Evolutionary conservation across 2,329 filamentous ascomycete genomes (phyloP).

Genomic region (Talaromyces marneffei): DNA sequence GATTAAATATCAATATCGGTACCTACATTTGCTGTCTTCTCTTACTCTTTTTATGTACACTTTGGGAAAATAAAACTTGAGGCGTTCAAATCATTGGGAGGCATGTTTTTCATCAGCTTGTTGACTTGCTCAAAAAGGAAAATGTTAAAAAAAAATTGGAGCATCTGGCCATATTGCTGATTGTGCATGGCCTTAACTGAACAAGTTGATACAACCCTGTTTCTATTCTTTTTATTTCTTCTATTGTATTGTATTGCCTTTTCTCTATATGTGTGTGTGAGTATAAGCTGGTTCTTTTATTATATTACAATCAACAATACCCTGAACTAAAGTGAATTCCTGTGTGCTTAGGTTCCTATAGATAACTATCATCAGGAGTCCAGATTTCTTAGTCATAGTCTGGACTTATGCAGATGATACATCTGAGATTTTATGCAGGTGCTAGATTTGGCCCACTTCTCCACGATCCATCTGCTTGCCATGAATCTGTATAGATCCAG

Average conservation of each 20-base stretch:
- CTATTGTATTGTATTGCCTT: not conserved
- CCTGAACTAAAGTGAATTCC: not conserved
- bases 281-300: not conserved
- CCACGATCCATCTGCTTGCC: not conserved
- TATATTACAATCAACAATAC: not conserved
- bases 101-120: not conserved
- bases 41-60: not conserved
- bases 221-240: not conserved
- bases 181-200: not conserved
- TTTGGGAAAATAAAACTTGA: not conserved
- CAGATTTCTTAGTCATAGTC: not conserved
- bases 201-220: not conserved
- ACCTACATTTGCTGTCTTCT: not conserved
- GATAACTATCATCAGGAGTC: not conserved
- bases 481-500: not conserved
- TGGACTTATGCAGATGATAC: not conserved
- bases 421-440: not conserved
- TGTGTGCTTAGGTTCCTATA: not conserved
- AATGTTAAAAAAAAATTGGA: not conserved
- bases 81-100: constrained; percentile 1
- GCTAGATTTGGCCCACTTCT: not conserved
- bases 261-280: not conserved
- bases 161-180: not conserved
- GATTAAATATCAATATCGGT: no score
- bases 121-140: not conserved